Conservation (phyloP, 1,284 basidiomycete species). For the Coniferiporia sulphurascens region DNA sequence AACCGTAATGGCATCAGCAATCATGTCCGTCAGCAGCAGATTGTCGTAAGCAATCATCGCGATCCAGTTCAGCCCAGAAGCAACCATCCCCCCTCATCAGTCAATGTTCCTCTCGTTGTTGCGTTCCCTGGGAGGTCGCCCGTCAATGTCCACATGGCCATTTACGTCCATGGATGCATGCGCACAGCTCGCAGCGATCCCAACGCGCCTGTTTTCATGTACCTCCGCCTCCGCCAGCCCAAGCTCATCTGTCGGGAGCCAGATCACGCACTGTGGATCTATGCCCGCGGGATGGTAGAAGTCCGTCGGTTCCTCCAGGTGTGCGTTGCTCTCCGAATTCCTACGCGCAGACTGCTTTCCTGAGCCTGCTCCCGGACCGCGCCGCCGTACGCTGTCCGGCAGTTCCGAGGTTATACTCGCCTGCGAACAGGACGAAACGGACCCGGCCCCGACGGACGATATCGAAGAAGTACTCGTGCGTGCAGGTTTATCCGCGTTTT, state of each 20-base stretch:
- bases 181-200: constrained; percentile 51
- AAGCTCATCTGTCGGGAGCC: constrained; percentile 73
- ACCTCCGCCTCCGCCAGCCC: constrained; percentile 67
- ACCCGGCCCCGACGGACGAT: background rate
- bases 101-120: background rate
- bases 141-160: constrained; percentile 59
- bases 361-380: no score
- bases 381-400: constrained; percentile 20
- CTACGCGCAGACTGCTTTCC: constrained; percentile 1
- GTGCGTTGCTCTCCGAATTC: constrained; percentile 17
- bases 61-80: no score
- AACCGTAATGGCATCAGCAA: no score
- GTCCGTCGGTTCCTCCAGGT: constrained; percentile 24
- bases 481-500: constrained; percentile 10
- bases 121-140: constrained; percentile 32
- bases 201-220: constrained; percentile 47
- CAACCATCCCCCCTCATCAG: no score
- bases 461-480: background rate
- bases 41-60: no score
- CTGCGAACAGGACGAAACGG: background rate
- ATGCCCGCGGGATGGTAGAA: constrained; percentile 83
- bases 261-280: constrained; percentile 70
- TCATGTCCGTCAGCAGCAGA: no score
- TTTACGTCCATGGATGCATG: constrained; percentile 63
- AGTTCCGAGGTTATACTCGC: background rate